A percentile compares a stretch with the other conserved stretches of the same genome.
These are phyloP conservation scores for Metrosideros polymorpha DNA, from an alignment of 441 rosid genomes.

Conservation along the genomic window DNA sequence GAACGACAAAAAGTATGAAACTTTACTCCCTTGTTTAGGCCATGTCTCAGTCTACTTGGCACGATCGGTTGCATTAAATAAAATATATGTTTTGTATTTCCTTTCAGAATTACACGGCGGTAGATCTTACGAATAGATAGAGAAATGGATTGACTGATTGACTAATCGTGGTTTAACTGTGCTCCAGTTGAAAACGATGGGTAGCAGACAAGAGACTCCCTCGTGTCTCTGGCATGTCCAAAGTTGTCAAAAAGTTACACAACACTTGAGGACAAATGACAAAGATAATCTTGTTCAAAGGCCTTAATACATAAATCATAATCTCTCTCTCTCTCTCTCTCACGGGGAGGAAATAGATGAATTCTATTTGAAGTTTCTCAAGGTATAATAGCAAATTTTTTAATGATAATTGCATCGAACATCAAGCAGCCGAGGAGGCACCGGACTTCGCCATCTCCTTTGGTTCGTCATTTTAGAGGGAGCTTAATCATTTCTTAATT, in stretches of 20 bases:
- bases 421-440: background rate
- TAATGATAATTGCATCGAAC: background rate
- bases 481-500: too few species aligned
- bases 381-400: too few species aligned
- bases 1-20: background rate
- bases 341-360: too few species aligned
- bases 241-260: background rate
- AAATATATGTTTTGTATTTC: background rate
- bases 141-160: background rate
- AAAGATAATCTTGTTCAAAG: background rate
- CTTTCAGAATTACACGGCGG: background rate
- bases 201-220: background rate
- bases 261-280: background rate
- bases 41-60: background rate
- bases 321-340: background rate
- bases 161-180: background rate
- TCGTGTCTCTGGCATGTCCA: background rate
- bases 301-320: too few species aligned
- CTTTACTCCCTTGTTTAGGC: background rate
- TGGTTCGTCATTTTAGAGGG: too few species aligned
- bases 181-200: background rate
- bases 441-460: background rate
- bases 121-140: background rate
- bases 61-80: background rate
- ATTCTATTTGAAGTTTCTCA: too few species aligned